Evolutionary conservation across 768 basidiomycete species (phyloP), one percentile per base, ranked within the genome.

Genomic region (Lactarius sanguifluus): DNA sequence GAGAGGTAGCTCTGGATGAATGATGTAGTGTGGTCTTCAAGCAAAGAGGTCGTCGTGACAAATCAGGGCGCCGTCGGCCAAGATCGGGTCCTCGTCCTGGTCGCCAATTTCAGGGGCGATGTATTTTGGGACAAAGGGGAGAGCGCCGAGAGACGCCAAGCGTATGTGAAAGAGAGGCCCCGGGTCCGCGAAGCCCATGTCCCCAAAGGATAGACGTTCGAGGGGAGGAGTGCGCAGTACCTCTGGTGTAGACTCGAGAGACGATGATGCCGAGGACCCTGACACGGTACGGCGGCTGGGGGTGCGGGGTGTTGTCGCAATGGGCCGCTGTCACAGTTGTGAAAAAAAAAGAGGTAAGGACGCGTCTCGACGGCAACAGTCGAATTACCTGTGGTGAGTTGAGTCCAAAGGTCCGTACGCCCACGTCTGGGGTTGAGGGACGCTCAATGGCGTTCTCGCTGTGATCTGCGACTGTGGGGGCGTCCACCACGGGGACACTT

Each of bases 391-490:
- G 69, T 28, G 68, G 56, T 13, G 64, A 65, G 58, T 75, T 76
- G 23, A 50, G 47, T 59, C 77, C 69, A 69, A 75, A 75, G 71
- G 79, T 80, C 59, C 76, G 76, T 57, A 28, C 41, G 59, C 56
- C 28, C 30, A 47, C 38, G 59, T 82, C 80, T 41, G 82, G 82
- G 72, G 81, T 75, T 34, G 83, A 78, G 63, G 81, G 81, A 45
- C 75, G 71, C 60, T 79, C 75, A 69, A 78, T 71, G 7, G 66
- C 69, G 12, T 76, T 74, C 66, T 71, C 74, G 60, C 74, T 75
- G 61, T 66, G 71, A 62, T 76, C 77, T 64, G 71, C 18, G 45
- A n/a, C n/a, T 20, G 54, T 1, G 34, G 50, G 34, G 40, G 16
- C 43, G 20, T 34, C 67, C 32, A 36, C 45, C 12, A 50, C 47